These are phyloP conservation scores for Apophysomyces trapeziformis DNA, from an alignment of 371 early-diverging fungal species.

Conservation along the genomic window DNA sequence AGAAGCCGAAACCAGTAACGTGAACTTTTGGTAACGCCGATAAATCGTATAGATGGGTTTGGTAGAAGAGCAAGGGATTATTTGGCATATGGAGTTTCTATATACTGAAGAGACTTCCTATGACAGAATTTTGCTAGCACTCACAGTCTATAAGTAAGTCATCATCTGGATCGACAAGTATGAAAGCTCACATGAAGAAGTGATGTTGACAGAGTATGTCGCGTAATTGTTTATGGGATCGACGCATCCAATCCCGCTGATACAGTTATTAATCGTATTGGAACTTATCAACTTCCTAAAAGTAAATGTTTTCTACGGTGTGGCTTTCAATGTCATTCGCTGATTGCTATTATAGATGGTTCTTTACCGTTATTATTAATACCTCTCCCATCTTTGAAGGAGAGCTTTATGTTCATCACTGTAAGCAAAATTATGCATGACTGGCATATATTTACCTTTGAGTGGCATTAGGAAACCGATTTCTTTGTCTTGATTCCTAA, in stretches of 20 bases:
- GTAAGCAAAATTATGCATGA: slow-evolving; percentile 16
- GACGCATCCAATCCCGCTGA: slow-evolving; percentile 34
- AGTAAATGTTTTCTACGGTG: slow-evolving; percentile 19
- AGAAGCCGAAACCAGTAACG: neutral
- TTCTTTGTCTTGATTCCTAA: slow-evolving; percentile 30
- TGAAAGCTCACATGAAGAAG: slow-evolving; percentile 14
- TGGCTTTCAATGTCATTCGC: neutral
- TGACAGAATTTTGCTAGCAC: slow-evolving; percentile 38
- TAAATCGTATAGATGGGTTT: slow-evolving; percentile 30
- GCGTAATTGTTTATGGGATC: slow-evolving; percentile 36
- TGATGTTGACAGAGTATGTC: slow-evolving; percentile 42
- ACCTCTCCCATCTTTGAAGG: slow-evolving; percentile 35
- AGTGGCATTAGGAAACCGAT: slow-evolving; percentile 17
- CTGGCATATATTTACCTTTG: neutral
- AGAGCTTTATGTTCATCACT: slow-evolving; percentile 42
- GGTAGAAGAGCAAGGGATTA: slow-evolving; percentile 43
- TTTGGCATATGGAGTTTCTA: slow-evolving; percentile 57
- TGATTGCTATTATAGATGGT: slow-evolving; percentile 24
- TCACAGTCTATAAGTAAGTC: slow-evolving; percentile 42
- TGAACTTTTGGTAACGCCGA: neutral
- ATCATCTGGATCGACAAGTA: neutral
- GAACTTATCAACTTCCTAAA: slow-evolving; percentile 40
- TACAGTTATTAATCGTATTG: slow-evolving; percentile 34
- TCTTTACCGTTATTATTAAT: slow-evolving; percentile 43
- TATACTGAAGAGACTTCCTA: slow-evolving; percentile 26